Evolutionary conservation across 768 basidiomycete genomes (phyloP).

Genomic region (Hemileccinum rubropunctum): DNA sequence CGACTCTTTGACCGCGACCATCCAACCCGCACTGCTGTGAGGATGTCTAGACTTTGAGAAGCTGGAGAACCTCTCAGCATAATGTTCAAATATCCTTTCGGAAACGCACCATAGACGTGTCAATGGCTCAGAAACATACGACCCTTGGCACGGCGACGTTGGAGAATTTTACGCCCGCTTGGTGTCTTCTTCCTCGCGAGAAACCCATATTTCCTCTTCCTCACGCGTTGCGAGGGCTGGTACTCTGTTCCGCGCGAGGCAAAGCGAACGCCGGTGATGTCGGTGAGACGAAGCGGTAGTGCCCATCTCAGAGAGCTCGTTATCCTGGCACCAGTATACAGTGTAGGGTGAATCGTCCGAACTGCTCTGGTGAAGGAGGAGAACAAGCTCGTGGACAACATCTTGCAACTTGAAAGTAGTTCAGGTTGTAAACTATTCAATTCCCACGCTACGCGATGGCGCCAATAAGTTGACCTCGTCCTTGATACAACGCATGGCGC

Average conservation of each 20-base stretch:
- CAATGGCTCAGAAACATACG: constrained; percentile 81
- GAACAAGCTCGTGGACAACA: constrained; percentile 15
- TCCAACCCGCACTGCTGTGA: neutral
- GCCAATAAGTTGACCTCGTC: neutral
- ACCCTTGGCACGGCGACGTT: constrained; percentile 68
- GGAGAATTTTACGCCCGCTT: constrained; percentile 70
- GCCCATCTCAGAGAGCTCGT: constrained; percentile 20
- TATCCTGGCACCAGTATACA: constrained; percentile 11
- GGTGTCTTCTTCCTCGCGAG: constrained; percentile 68
- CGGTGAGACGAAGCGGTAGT: constrained; percentile 17
- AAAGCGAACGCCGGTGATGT: constrained; percentile 42
- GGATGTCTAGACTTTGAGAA: neutral
- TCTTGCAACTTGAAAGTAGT: neutral
- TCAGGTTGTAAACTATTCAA: neutral
- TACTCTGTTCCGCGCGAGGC: constrained; percentile 83
- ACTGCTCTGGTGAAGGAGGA: constrained; percentile 23
- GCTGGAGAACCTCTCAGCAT: constrained; percentile 1
- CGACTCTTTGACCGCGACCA: neutral
- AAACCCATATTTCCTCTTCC: constrained; percentile 93
- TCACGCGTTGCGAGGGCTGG: constrained; percentile 91
- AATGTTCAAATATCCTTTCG: neutral
- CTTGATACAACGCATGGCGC: constrained; percentile 40
- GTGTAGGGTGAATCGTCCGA: constrained; percentile 19
- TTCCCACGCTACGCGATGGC: constrained; percentile 22
- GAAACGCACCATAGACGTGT: constrained; percentile 18